phyloP scores from a whole-genome alignment of 768 basidiomycete genomes.

The Trichaptum fuscoviolaceum region DNA sequence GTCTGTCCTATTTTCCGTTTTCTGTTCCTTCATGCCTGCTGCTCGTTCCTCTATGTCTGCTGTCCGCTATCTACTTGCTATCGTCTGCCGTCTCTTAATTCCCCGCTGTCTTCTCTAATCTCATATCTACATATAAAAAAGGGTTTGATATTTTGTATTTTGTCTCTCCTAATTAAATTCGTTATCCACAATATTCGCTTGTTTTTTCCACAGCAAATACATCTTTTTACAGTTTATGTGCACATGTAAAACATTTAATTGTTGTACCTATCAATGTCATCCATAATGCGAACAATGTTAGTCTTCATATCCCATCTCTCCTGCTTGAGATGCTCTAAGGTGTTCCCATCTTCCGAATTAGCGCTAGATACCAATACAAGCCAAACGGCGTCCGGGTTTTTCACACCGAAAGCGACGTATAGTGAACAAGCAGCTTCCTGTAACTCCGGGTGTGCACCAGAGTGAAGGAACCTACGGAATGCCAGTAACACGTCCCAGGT shows the following conservation, averaged over 20 bases:
- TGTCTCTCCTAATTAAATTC: background rate
- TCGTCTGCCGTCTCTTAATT: background rate
- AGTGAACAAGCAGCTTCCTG: constrained; percentile 60
- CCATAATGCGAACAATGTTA: constrained; percentile 27
- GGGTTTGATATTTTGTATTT: background rate
- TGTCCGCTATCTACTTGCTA: background rate
- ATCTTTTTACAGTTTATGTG: background rate
- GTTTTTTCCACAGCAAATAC: no score
- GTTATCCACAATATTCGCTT: background rate
- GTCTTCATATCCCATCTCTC: constrained; percentile 57
- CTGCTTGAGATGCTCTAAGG: constrained; percentile 32
- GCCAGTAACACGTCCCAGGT: constrained; percentile 78
- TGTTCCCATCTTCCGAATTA: constrained; percentile 38
- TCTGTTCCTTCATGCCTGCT: no score
- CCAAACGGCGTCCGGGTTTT: constrained; percentile 85
- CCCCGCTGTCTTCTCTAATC: no score
- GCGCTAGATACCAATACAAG: constrained; percentile 57
- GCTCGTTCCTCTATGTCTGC: background rate
- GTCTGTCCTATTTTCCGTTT: background rate
- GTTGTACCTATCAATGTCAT: constrained; percentile 15
- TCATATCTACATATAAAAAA: no score
- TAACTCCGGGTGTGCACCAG: constrained; percentile 64
- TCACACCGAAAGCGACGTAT: constrained; percentile 51
- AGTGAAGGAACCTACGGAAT: constrained; percentile 73
- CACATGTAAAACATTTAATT: constrained; percentile 14